Base-by-base conservation (phyloP, 2,329 filamentous ascomycete species). In the Calonectria hongkongensis region DNA sequence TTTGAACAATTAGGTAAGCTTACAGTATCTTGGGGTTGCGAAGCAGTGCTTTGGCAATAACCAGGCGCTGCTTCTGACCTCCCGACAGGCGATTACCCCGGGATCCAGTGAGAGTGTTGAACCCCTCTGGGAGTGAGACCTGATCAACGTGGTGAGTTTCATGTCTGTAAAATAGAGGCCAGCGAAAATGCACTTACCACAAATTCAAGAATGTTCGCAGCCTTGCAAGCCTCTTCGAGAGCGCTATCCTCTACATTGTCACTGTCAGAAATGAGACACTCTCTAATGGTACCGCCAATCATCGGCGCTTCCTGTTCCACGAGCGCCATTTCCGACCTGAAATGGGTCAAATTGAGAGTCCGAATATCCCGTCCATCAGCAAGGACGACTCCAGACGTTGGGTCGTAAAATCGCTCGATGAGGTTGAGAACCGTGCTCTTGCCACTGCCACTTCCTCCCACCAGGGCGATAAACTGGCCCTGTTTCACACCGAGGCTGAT, bases 11-110 rank as follows among this genome's bases (percentile, higher is more conserved):
- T 18, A 21, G 8, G 39, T 10, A 39, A 58, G 7, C 58, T 28
- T 63, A 63, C 33, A 68, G 66, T 27, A 68, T 33, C 33, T 47
- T 47, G 10, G 66, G 66, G n/a, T 68, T 47, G 30, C 66, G 66
- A 18, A 68, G 56, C 5, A 68, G 56, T 4, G 66, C 66, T 10
- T 58, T 58, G 21, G 66, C 66, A 16, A 68, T 68, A 10, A 58
- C 66, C 21, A 68, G 56, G 13, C 66, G 66, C 33, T 68, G 66
- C 43, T 58, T 58, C 33, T 68, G 66, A 3, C 66, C 66, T 21
- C 66, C 66, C 2, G 66, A 68, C 12, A 68, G 56, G 21, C 56
- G 66, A 16, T 45, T 43, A 30, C 66, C 66, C 10, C 45, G 43
- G 16, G 66, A 39, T 45, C 66, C 66, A 9, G 54, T 62, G 41